These are phyloP conservation scores for Cercospora zeae-maydis DNA, from an alignment of 2,329 filamentous ascomycete genomes.

Conservation along the genomic window DNA sequence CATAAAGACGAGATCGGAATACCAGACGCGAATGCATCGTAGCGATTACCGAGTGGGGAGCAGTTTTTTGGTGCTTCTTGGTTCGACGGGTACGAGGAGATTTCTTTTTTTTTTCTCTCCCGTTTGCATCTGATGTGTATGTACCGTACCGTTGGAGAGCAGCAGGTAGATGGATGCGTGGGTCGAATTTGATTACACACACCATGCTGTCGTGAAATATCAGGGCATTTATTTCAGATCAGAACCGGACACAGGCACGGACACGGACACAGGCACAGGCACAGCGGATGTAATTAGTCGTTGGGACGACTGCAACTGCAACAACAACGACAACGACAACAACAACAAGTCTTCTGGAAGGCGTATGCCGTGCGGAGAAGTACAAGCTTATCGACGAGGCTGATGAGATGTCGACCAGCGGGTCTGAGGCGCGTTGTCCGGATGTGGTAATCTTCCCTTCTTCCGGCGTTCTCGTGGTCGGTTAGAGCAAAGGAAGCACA, in stretches of 20 bases:
- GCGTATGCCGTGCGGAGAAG: background rate
- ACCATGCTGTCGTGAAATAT: background rate
- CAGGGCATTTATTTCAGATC: background rate
- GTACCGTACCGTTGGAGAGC: background rate
- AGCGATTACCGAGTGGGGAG: background rate
- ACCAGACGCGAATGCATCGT: background rate
- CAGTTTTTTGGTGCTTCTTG: background rate
- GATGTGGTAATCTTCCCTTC: no score
- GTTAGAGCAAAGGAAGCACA: background rate
- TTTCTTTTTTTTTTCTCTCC: no score
- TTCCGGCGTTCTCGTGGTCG: background rate
- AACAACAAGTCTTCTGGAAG: background rate
- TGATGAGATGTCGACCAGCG: background rate
- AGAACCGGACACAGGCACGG: no score
- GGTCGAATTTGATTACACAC: no score
- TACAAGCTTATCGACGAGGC: background rate
- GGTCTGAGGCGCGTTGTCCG: no score
- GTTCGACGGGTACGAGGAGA: background rate
- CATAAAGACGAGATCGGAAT: no score
- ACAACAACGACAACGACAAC: no score
- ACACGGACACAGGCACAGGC: background rate
- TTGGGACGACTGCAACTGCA: no score
- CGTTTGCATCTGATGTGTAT: no score
- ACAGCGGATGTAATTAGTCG: background rate
- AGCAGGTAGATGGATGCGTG: background rate